These are phyloP conservation scores for Tulasnella sp. DNA, from an alignment of 768 basidiomycete genomes.

Conservation along the genomic window DNA sequence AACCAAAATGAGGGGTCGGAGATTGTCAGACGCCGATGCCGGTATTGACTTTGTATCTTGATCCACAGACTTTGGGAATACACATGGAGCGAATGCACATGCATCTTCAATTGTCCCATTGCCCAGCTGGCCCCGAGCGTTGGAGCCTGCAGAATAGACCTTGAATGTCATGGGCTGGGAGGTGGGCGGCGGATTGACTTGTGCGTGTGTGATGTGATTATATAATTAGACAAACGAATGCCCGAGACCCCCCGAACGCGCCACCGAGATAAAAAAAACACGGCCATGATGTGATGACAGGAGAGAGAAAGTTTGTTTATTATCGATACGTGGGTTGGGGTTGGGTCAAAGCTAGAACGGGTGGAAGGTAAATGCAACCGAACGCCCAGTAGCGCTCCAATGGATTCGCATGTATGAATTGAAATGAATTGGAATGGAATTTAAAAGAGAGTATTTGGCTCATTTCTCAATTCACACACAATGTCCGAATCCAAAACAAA, in stretches of 20 bases:
- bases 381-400: too few species aligned
- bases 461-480: neutral
- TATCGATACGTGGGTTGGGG: neutral
- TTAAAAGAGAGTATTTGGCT: conserved; percentile 14
- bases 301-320: too few species aligned
- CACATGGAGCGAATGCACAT: conserved; percentile 39
- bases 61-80: conserved; percentile 26
- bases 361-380: too few species aligned
- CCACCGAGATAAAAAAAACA: too few species aligned
- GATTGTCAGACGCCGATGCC: neutral
- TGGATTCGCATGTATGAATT: neutral
- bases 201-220: neutral
- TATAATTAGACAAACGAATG: too few species aligned
- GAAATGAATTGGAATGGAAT: conserved; percentile 16
- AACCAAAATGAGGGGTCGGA: neutral
- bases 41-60: neutral
- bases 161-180: neutral
- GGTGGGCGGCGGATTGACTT: too few species aligned
- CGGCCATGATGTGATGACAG: too few species aligned
- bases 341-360: too few species aligned
- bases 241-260: too few species aligned
- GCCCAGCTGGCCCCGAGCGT: conserved; percentile 53
- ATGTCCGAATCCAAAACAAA: conserved; percentile 5
- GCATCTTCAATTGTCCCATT: conserved; percentile 49
- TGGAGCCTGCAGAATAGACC: conserved; percentile 44